phyloP scores from a whole-genome alignment of 129 eudicot species.

The Ambrosia artemisiifolia region DNA sequence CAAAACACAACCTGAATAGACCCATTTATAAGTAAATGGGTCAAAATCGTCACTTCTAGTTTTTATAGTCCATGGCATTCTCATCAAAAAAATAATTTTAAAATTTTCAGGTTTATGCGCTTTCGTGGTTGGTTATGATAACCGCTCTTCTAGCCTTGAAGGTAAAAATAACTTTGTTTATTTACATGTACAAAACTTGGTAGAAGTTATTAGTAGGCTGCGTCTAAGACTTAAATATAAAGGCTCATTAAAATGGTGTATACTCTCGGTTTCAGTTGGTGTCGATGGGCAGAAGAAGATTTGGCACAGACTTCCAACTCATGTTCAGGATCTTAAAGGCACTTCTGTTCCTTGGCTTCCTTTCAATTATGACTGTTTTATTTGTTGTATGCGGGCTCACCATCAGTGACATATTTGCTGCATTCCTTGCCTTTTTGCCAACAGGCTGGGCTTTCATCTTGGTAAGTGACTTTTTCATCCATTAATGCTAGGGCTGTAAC shows the following conservation, averaged over 20 bases:
- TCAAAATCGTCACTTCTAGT: neutral
- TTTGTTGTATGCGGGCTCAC: conserved; percentile 79
- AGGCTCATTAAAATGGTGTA: neutral
- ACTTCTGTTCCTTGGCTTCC: conserved; percentile 86
- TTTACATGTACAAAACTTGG: conserved; percentile 17
- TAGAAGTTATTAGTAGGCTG: neutral
- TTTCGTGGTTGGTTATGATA: conserved; percentile 87
- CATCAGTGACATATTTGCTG: conserved; percentile 72
- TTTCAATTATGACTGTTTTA: conserved; percentile 84
- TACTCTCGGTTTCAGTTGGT: conserved; percentile 57
- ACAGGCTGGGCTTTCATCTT: conserved; percentile 94
- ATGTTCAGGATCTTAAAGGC: conserved; percentile 96
- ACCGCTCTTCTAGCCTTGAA: conserved; percentile 67
- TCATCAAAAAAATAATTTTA: neutral
- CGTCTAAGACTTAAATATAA: neutral
- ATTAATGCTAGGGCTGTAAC: neutral
- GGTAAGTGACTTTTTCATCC: conserved; percentile 37
- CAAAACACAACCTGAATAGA: neutral
- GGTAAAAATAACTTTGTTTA: conserved; percentile 42
- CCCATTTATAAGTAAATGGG: neutral
- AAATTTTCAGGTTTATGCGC: conserved; percentile 68
- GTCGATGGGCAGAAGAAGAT: conserved; percentile 86
- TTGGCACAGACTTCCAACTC: conserved; percentile 92
- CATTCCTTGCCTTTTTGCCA: conserved; percentile 86
- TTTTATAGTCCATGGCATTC: neutral